phyloP scores from a whole-genome alignment of 345 rosid genomes.

The Laguncularia racemosa region DNA sequence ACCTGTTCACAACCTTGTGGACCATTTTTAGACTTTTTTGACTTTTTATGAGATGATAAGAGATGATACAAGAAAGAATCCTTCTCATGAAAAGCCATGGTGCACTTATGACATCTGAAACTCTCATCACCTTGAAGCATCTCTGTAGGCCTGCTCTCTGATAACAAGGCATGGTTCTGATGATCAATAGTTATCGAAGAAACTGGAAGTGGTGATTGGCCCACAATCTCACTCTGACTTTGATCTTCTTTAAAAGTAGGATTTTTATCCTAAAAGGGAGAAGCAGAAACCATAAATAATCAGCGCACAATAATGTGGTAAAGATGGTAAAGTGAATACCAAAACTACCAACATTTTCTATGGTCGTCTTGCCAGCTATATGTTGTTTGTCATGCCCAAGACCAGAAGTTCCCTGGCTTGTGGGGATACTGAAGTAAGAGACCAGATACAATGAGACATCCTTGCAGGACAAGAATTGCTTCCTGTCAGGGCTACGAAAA shows the following conservation, averaged over 20 bases:
- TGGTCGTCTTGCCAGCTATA: slow-evolving; percentile 12
- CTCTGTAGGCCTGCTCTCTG: slow-evolving; percentile 11
- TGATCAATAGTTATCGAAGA: slow-evolving; percentile 17
- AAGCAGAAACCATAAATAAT: neutral
- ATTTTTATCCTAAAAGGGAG: slow-evolving; percentile 26
- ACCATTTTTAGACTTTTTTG: slow-evolving; percentile 19
- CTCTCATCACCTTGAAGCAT: slow-evolving; percentile 11
- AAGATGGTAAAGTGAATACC: neutral
- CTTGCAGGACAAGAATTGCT: slow-evolving; percentile 66
- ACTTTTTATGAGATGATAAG: slow-evolving; percentile 27
- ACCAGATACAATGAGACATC: slow-evolving; percentile 51
- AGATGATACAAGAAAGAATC: slow-evolving; percentile 38
- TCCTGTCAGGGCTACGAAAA: slow-evolving; percentile 63
- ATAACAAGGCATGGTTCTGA: slow-evolving; percentile 12
- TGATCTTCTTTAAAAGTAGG: slow-evolving; percentile 12
- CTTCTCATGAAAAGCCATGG: slow-evolving; percentile 23
- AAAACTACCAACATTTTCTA: slow-evolving; percentile 30
- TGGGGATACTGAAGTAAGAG: slow-evolving; percentile 24
- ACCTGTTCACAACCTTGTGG: slow-evolving; percentile 15
- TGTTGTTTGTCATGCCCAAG: slow-evolving; percentile 13
- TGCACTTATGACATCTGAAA: slow-evolving; percentile 43
- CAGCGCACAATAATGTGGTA: neutral
- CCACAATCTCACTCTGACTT: slow-evolving; percentile 14
- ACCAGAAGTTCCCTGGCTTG: slow-evolving; percentile 17
- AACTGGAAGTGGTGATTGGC: slow-evolving; percentile 16